These are phyloP conservation scores for Zalaria sp. DNA, from an alignment of 2,329 filamentous ascomycete genomes.

Conservation along the genomic window DNA sequence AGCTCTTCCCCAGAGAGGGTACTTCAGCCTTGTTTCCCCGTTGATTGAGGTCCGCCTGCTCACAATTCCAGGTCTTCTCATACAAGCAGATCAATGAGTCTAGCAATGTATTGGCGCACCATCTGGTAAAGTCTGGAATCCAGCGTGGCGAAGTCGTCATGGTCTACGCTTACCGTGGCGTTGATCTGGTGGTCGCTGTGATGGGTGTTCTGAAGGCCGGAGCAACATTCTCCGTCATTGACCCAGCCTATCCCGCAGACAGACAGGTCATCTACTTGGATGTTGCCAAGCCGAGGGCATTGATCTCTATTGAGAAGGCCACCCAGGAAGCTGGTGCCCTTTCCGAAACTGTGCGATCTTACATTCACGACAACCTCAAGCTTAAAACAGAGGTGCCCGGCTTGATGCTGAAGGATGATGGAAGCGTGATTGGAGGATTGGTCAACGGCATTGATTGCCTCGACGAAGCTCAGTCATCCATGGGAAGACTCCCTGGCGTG, in stretches of 20 bases:
- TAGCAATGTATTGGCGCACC: slow-evolving; percentile 65
- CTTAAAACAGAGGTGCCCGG: slow-evolving; percentile 64
- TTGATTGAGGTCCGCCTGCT: not conserved
- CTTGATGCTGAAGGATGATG: slow-evolving; percentile 57
- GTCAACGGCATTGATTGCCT: slow-evolving; percentile 53
- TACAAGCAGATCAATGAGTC: slow-evolving; percentile 80
- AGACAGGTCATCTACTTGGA: slow-evolving; percentile 74
- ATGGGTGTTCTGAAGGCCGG: slow-evolving; percentile 58
- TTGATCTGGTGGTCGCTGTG: slow-evolving; percentile 62
- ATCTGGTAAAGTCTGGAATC: slow-evolving; percentile 60
- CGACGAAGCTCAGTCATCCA: slow-evolving; percentile 35
- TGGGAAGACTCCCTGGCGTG: slow-evolving; percentile 50
- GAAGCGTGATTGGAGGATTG: slow-evolving; percentile 54
- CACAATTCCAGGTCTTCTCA: slow-evolving; percentile 41
- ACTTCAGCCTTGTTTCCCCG: not conserved
- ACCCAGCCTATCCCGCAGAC: slow-evolving; percentile 69
- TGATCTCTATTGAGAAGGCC: slow-evolving; percentile 62
- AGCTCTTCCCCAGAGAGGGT: slow-evolving; percentile 21
- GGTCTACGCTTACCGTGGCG: slow-evolving; percentile 74
- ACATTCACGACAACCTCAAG: slow-evolving; percentile 57
- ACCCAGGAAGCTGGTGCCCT: slow-evolving; percentile 53
- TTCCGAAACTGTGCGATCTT: slow-evolving; percentile 45
- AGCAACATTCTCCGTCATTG: slow-evolving; percentile 51
- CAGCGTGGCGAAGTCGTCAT: slow-evolving; percentile 79
- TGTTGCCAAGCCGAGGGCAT: slow-evolving; percentile 57